Base-by-base conservation (phyloP, 148 eudicot genomes). In the Fagopyrum esculentum region DNA sequence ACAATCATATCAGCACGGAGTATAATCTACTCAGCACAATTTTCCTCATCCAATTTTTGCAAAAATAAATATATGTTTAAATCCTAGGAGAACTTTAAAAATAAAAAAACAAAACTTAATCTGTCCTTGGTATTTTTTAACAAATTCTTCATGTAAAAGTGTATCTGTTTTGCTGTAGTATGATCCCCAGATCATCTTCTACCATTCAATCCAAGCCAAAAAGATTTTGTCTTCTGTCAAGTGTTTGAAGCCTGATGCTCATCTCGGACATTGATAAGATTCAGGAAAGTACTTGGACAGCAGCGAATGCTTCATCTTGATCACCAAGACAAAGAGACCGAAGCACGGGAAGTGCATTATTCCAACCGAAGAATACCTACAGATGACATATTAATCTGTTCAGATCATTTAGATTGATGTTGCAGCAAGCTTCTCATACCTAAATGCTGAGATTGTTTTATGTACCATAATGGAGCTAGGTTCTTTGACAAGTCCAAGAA, bases 281-380 rank as follows among this genome's bases (percentile, higher is more conserved):
- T 56, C 72, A 51, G 96, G 96, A 68, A 90, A 92, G 80, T 82
- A 85, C 81, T 69, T 89, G 46, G 86, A 79, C 75, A 89, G 79
- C 63, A 87, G 73, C 19, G 22, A 66, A 78, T 88, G 96, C 83
- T 95, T 95, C 77, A 85, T 55, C 84, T 89, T 89, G 80, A 88
- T 86, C 56, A 93, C 77, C 70, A 91, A 71, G 57, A 81, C 80
- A 76, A 91, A 93, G 75, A 89, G 49, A 17, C 92, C 94, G 78
- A 84, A 93, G 80, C 94, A 93, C n/a, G 97, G 92, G 73, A 89
- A 76, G 77, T 93, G 98, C 90, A 91, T 86, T 80, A 89, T 44
- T 29, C 88, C 97, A 78, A 95, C 87, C 0, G 84, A 76, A 9
- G 87, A 87, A 79, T 95, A 95, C 96, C 98, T 94, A 72, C n/a